phyloP scores from a whole-genome alignment of 108 stramenopile genomes.

The Aurantiochytrium sp. region DNA sequence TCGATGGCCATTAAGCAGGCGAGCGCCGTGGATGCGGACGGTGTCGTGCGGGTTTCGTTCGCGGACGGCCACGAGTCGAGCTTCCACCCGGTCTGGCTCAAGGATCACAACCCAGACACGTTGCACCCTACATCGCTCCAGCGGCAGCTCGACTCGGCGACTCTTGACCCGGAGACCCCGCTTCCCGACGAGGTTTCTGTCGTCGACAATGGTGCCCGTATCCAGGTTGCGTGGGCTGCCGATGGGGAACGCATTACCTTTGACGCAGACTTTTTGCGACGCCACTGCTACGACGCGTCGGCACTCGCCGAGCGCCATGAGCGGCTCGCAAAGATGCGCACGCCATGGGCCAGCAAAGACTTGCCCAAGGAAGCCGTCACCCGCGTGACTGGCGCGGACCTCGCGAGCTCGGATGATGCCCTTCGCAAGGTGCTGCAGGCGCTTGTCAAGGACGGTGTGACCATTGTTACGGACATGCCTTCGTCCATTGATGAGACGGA shows the following conservation, averaged over 20 bases:
- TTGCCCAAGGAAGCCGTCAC: neutral
- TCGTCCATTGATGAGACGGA: neutral
- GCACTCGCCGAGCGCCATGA: neutral
- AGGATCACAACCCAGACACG: neutral
- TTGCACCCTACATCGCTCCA: neutral
- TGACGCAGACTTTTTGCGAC: neutral
- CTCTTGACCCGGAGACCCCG: neutral
- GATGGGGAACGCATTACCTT: neutral
- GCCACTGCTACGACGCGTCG: neutral
- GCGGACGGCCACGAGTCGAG: neutral
- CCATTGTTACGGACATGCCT: neutral
- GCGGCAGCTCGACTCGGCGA: neutral
- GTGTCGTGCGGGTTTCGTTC: neutral
- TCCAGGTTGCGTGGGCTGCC: neutral
- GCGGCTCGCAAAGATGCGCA: neutral
- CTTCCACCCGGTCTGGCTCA: constrained; percentile 1
- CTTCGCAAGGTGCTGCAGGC: neutral
- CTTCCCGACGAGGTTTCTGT: neutral
- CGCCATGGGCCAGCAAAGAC: neutral
- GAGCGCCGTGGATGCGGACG: neutral
- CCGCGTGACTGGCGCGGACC: neutral
- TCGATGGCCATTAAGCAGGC: neutral
- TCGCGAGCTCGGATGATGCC: neutral
- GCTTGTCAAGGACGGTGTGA: neutral
- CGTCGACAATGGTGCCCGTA: neutral